Evolutionary conservation across 2,329 filamentous ascomycete species (phyloP).

Genomic region (Fusarium humuli): DNA sequence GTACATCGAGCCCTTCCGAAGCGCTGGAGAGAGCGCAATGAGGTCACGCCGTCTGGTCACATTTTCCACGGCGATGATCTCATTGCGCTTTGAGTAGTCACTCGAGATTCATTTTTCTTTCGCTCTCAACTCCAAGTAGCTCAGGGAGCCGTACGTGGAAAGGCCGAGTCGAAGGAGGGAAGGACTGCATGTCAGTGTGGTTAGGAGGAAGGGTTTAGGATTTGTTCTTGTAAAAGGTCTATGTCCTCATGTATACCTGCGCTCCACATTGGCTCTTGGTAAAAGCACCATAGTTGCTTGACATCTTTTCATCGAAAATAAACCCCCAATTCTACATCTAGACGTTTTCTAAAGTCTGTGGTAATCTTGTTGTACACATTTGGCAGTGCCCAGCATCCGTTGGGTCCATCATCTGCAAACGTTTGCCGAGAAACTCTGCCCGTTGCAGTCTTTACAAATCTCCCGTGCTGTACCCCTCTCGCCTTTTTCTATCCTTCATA

Average conservation of each 20-base stretch:
- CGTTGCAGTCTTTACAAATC: neutral
- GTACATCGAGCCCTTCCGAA: too few relatives aligned
- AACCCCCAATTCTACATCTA: neutral
- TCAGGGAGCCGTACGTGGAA: too few relatives aligned
- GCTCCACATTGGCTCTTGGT: too few relatives aligned
- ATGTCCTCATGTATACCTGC: too few relatives aligned
- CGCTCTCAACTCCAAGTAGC: too few relatives aligned
- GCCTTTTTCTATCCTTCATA: neutral
- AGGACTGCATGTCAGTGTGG: rapidly evolving
- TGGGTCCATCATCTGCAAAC: neutral
- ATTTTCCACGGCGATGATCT: neutral
- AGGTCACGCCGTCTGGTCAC: neutral
- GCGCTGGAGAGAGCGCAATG: neutral
- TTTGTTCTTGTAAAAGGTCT: too few relatives aligned
- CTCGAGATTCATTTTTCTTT: too few relatives aligned
- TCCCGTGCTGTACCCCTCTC: neutral
- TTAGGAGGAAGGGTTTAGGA: too few relatives aligned
- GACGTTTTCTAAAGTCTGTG: neutral
- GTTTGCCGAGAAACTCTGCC: neutral
- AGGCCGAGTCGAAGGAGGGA: too few relatives aligned
- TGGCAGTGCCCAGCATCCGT: neutral
- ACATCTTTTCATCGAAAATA: too few relatives aligned
- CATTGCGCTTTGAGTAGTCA: neutral
- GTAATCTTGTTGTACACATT: neutral
- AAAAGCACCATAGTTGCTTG: too few relatives aligned